Percentiles rank a stretch among this genome's conserved stretches.
Evolutionary conservation across 2,329 filamentous ascomycete species (phyloP).

Genomic region (Botrytis paeoniae): DNA sequence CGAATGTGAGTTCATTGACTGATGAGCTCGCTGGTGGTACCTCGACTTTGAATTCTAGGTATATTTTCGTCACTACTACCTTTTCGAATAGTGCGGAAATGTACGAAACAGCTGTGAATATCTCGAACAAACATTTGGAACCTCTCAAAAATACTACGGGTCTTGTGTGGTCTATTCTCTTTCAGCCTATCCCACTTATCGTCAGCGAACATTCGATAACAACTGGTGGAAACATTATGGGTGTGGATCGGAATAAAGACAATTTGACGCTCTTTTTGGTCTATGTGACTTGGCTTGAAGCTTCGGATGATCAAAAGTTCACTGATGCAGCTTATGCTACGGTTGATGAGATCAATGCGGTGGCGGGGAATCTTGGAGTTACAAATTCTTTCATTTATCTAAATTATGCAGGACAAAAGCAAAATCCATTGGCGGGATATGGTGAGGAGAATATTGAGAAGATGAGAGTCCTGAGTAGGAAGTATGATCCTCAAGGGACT

Average conservation of each 20-base stretch:
- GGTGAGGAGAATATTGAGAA: constrained; percentile 16
- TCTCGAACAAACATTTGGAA: not conserved
- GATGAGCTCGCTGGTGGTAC: not conserved
- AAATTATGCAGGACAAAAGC: constrained; percentile 19
- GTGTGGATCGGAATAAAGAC: not conserved
- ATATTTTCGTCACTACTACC: not conserved
- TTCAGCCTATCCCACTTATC: not conserved
- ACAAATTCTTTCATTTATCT: constrained; percentile 15
- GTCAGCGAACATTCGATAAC: not conserved
- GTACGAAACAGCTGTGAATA: not conserved
- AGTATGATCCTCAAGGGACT: constrained; percentile 33
- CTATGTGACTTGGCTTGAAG: not conserved
- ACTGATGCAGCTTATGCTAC: constrained; percentile 2
- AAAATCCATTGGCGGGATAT: constrained; percentile 21
- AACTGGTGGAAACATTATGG: not conserved
- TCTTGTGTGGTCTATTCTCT: not conserved
- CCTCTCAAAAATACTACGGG: not conserved
- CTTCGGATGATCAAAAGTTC: constrained; percentile 7
- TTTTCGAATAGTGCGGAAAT: not conserved
- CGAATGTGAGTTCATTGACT: constrained; percentile 18
- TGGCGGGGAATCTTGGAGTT: not conserved
- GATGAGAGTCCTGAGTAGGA: constrained; percentile 27
- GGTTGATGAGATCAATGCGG: not conserved
- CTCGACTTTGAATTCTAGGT: not conserved
- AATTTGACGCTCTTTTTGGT: not conserved